Evolutionary conservation across 257 asterid genomes (phyloP).

Genomic region (Lycium ferocissimum): DNA sequence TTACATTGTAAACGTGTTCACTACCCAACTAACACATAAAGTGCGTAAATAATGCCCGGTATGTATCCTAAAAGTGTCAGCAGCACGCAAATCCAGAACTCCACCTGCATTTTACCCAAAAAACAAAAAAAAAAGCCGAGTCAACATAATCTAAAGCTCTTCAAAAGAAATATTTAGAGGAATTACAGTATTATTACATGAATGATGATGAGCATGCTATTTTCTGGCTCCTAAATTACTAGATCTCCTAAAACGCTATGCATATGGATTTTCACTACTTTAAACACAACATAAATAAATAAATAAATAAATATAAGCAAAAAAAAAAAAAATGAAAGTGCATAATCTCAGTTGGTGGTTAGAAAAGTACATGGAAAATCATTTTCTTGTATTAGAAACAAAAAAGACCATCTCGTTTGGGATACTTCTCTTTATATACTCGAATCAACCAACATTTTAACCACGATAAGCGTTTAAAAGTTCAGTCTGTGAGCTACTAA

Average conservation of each 20-base stretch:
- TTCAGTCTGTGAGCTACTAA: no score
- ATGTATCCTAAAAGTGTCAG: constrained; percentile 82
- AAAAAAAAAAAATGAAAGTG: not conserved
- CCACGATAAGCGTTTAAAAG: not conserved
- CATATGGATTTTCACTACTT: not conserved
- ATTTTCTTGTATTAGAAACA: not conserved
- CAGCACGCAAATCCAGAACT: constrained; percentile 86
- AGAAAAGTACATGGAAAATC: not conserved
- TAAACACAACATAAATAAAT: no score
- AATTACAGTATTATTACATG: no score
- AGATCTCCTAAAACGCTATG: not conserved
- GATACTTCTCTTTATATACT: not conserved
- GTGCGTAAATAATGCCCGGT: constrained; percentile 87
- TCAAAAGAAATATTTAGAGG: no score
- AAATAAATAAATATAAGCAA: no score
- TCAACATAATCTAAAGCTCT: not conserved
- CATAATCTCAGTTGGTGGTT: not conserved
- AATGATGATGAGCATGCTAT: not conserved
- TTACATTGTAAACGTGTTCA: not conserved
- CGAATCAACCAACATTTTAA: not conserved
- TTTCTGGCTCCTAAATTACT: not conserved
- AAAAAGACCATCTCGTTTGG: not conserved
- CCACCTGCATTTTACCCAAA: constrained; percentile 57
- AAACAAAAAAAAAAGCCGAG: not conserved
- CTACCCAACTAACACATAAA: constrained; percentile 71